Evolutionary conservation across 345 rosid genomes (phyloP).

Genomic region (Murraya paniculata): DNA sequence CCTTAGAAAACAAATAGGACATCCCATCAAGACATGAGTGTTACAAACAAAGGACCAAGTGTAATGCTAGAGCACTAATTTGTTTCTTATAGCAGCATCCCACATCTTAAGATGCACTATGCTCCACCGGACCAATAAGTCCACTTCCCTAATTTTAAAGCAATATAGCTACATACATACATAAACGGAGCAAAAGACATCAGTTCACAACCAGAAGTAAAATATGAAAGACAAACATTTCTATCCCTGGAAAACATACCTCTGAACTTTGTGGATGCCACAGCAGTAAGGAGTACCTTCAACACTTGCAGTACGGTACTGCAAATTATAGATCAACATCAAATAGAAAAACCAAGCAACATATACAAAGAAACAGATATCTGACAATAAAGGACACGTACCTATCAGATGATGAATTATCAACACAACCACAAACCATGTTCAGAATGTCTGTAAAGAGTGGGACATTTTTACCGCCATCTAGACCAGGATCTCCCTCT

Average conservation of each 20-base stretch:
- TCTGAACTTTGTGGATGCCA: slow-evolving; percentile 88
- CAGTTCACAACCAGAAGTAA: slow-evolving; percentile 1
- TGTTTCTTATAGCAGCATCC: neutral
- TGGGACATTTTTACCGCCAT: slow-evolving; percentile 77
- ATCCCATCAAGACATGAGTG: neutral
- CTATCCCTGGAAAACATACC: slow-evolving; percentile 43
- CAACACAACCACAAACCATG: slow-evolving; percentile 87
- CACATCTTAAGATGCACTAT: neutral
- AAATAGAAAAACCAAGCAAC: slow-evolving; percentile 25
- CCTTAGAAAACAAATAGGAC: neutral
- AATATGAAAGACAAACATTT: slow-evolving; percentile 20
- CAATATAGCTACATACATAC: slow-evolving; percentile 8
- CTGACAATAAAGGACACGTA: slow-evolving; percentile 24
- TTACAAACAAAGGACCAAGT: neutral
- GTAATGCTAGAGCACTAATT: neutral
- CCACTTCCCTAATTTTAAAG: neutral
- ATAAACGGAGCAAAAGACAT: neutral
- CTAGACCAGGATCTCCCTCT: slow-evolving; percentile 98
- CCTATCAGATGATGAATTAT: slow-evolving; percentile 97
- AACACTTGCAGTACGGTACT: slow-evolving; percentile 92
- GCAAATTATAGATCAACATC: slow-evolving; percentile 36
- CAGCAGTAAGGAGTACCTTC: slow-evolving; percentile 97
- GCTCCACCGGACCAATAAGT: neutral
- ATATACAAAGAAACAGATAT: slow-evolving; percentile 10
- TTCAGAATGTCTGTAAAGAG: slow-evolving; percentile 84